Conservation (phyloP, 148 eudicot species). For the Hydrangea macrophylla region DNA sequence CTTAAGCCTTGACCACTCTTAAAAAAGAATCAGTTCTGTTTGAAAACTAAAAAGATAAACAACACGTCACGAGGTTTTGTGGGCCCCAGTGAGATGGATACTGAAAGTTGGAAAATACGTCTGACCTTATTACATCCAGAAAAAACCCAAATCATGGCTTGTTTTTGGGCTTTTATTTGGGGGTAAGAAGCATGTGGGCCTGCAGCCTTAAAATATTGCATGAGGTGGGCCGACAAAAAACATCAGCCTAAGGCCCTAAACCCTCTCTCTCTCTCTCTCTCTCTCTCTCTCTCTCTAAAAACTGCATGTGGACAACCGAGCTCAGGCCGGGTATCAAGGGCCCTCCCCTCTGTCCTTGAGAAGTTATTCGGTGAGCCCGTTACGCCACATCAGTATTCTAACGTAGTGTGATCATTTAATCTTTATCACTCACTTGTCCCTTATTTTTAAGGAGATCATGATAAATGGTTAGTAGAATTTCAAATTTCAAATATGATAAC, state of each 20-base stretch:
- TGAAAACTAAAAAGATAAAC: neutral
- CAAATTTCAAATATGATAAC: no score
- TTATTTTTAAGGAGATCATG: no score
- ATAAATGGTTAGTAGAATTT: no score
- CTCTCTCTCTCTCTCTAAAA: no score
- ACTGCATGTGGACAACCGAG: neutral
- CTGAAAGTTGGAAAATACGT: neutral
- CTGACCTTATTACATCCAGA: neutral
- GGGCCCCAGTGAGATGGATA: conserved; percentile 9
- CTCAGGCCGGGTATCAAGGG: neutral
- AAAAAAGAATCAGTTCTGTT: no score
- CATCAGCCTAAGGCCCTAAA: neutral
- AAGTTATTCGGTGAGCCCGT: no score
- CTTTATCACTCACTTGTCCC: no score
- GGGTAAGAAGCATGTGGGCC: neutral
- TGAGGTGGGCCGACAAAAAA: neutral
- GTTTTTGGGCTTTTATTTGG: neutral
- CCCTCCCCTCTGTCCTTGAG: no score
- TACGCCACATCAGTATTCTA: no score
- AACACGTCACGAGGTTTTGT: conserved; percentile 21
- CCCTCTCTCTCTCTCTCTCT: no score
- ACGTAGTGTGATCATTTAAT: no score
- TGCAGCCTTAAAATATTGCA: neutral
- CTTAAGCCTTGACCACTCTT: no score
- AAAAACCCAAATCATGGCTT: neutral